Conservation (phyloP, 441 rosid species). For the Aquilaria agallochum region DNA sequence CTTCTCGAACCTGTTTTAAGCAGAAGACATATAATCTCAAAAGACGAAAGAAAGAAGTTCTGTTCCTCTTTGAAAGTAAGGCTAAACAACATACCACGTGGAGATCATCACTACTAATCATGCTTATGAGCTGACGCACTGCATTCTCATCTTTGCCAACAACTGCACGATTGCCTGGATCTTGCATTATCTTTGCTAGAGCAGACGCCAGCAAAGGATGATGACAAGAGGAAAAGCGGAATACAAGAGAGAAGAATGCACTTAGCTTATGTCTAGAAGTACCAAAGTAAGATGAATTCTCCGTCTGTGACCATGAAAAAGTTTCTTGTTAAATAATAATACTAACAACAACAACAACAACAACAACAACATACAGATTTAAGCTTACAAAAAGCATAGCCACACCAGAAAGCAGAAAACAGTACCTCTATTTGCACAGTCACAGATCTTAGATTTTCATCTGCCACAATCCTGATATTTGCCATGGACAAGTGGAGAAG, state of each 20-base stretch:
- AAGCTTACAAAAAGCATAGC: slow-evolving; percentile 6
- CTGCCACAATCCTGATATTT: slow-evolving; percentile 84
- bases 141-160: slow-evolving; percentile 99
- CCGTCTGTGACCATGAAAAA: slow-evolving; percentile 56
- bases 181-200: slow-evolving; percentile 94
- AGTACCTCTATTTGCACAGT: slow-evolving; percentile 89
- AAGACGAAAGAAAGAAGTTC: slow-evolving; percentile 12
- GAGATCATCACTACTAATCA: slow-evolving; percentile 92
- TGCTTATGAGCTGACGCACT: slow-evolving; percentile 94
- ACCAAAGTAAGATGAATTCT: slow-evolving; percentile 89
- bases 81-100: slow-evolving; percentile 69
- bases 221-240: slow-evolving; percentile 97
- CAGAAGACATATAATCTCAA: slow-evolving; percentile 16
- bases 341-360: slow-evolving; percentile 5
- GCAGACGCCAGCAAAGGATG: slow-evolving; percentile 98
- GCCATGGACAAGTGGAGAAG: slow-evolving; percentile 93
- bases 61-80: slow-evolving; percentile 13
- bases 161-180: slow-evolving; percentile 79
- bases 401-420: slow-evolving; percentile 6
- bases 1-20: slow-evolving; percentile 85
- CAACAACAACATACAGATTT: slow-evolving; percentile 7
- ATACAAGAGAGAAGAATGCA: slow-evolving; percentile 96
- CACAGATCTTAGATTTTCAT: slow-evolving; percentile 89
- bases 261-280: slow-evolving; percentile 94
- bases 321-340: slow-evolving; percentile 2